Percentiles rank a stretch among this genome's conserved stretches.
Conservation (phyloP, 352 stramenopile species). For the Globisporangium nagaii region DNA sequence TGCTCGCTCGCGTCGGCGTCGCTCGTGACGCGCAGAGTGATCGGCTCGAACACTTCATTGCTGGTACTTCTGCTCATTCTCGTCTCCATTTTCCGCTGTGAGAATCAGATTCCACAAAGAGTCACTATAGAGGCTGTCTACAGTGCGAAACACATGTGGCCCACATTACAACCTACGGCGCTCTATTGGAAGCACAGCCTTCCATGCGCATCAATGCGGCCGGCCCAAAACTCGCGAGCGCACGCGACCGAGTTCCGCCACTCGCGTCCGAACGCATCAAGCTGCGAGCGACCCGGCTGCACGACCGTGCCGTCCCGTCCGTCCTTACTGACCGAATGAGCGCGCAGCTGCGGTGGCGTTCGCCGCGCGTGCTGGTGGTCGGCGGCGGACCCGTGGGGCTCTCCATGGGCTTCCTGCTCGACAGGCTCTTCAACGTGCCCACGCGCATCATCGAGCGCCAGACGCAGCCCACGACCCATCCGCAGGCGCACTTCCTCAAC, state of each 20-base stretch:
- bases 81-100: background rate
- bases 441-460: constrained; percentile 79
- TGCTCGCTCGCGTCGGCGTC: background rate
- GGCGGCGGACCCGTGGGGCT: constrained; percentile 70
- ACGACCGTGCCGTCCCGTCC: too few species aligned
- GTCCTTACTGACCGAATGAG: too few species aligned
- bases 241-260: background rate
- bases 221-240: background rate
- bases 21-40: background rate
- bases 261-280: background rate
- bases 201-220: constrained; percentile 1
- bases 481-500: constrained; percentile 95
- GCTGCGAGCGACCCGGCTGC: too few species aligned
- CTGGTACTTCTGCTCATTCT: background rate
- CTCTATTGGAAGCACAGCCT: background rate
- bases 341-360: background rate
- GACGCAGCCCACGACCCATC: constrained; percentile 72
- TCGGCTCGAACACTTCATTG: background rate
- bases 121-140: too few species aligned
- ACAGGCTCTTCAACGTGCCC: constrained; percentile 64
- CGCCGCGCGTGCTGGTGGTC: constrained; percentile 62
- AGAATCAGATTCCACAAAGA: background rate
- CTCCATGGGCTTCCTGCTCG: constrained; percentile 56
- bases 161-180: background rate
- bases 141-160: too few species aligned